phyloP scores from a whole-genome alignment of 2,329 filamentous ascomycete genomes.

The Metarhizium robertsii region DNA sequence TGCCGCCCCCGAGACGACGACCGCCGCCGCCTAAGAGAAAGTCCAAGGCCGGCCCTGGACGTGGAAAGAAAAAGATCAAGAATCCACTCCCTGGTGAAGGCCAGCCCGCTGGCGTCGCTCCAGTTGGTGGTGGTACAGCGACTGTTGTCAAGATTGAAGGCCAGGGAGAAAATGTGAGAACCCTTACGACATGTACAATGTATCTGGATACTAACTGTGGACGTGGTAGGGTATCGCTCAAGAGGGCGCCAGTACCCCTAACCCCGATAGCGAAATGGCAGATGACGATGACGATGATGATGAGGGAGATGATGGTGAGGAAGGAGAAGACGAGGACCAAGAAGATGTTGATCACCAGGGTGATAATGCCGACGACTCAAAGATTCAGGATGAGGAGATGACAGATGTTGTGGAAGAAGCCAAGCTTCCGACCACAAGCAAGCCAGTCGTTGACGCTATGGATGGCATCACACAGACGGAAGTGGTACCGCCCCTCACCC shows the following conservation, averaged over 20 bases:
- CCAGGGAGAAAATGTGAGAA: slow-evolving; percentile 29
- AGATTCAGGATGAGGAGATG: slow-evolving; percentile 27
- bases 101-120: slow-evolving; percentile 18
- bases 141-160: slow-evolving; percentile 29
- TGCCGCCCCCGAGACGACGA: slow-evolving; percentile 44
- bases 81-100: slow-evolving; percentile 28
- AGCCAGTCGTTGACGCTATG: slow-evolving; percentile 16
- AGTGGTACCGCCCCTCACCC: slow-evolving; percentile 15
- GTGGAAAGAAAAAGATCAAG: slow-evolving; percentile 73
- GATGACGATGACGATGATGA: slow-evolving; percentile 40
- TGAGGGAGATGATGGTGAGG: slow-evolving; percentile 39
- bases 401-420: slow-evolving; percentile 22
- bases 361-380: slow-evolving; percentile 31
- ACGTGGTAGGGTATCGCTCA: slow-evolving; percentile 27
- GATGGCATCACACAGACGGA: slow-evolving; percentile 14
- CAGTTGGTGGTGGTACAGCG: slow-evolving; percentile 26
- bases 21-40: slow-evolving; percentile 75
- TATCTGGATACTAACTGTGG: not conserved
- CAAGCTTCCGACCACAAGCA: slow-evolving; percentile 12
- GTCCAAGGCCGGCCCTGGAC: slow-evolving; percentile 62
- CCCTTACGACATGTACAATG: not conserved
- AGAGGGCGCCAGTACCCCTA: slow-evolving; percentile 34
- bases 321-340: slow-evolving; percentile 37
- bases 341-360: slow-evolving; percentile 38
- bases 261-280: slow-evolving; percentile 42